Percentiles rank a stretch among this genome's conserved stretches.
These are phyloP conservation scores for Cladophialophora immunda DNA, from an alignment of 2,329 filamentous ascomycete species.

Conservation along the genomic window DNA sequence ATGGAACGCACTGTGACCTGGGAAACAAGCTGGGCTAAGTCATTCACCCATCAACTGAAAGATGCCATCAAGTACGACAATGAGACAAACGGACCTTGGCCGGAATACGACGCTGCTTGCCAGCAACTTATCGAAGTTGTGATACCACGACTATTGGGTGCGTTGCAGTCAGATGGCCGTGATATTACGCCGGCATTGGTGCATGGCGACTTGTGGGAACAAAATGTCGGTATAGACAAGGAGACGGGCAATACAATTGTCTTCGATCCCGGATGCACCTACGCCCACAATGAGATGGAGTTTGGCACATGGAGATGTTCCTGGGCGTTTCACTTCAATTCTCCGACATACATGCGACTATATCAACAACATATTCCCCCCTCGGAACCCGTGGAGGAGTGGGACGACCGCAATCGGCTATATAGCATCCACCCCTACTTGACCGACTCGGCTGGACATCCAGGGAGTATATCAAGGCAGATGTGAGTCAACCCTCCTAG, in stretches of 20 bases:
- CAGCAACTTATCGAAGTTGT: constrained; percentile 13
- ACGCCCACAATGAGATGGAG: constrained; percentile 31
- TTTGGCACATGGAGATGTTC: constrained; percentile 41
- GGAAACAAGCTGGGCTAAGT: constrained; percentile 16
- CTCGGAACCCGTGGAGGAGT: constrained; percentile 41
- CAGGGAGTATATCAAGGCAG: constrained; percentile 40
- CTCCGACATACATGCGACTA: constrained; percentile 32
- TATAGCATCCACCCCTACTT: constrained; percentile 43
- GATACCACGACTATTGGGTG: constrained; percentile 12
- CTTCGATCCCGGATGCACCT: constrained; percentile 16
- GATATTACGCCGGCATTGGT: constrained; percentile 11
- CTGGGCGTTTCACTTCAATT: constrained; percentile 38
- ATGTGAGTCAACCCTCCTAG: constrained; percentile 37
- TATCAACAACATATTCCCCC: constrained; percentile 40
- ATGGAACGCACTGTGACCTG: constrained; percentile 18
- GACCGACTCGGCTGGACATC: constrained; percentile 40
- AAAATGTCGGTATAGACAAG: constrained; percentile 14
- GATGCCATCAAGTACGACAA: constrained; percentile 18
- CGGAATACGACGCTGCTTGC: constrained; percentile 16
- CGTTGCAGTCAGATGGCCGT: constrained; percentile 12
- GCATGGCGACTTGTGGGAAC: constrained; percentile 16
- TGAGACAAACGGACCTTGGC: constrained; percentile 15
- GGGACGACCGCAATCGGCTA: constrained; percentile 41
- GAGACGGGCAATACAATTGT: constrained; percentile 6
- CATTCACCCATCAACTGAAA: constrained; percentile 11